A percentile compares a stretch with the other conserved stretches of the same genome.
Conservation (phyloP, 441 rosid genomes). For the Biscutella laevigata region DNA sequence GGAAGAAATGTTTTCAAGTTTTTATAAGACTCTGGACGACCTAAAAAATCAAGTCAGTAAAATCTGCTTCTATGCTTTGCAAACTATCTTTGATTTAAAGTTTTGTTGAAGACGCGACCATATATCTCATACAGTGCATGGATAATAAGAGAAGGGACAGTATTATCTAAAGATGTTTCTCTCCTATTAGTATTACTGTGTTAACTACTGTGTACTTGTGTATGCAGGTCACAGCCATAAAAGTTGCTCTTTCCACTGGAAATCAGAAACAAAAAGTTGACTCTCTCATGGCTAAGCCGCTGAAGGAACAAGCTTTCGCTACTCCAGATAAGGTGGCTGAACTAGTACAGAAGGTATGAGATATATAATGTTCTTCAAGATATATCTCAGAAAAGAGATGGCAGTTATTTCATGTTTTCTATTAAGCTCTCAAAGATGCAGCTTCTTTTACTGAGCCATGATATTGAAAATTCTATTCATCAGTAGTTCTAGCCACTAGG, state of each 20-base stretch:
- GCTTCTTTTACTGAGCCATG: conserved; percentile 1
- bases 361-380: neutral
- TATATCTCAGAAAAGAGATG: no score
- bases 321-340: conserved; percentile 91
- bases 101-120: neutral
- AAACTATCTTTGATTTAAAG: neutral
- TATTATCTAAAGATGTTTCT: neutral
- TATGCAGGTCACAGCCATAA: conserved; percentile 76
- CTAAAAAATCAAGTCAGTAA: no score
- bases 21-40: no score
- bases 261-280: conserved; percentile 56
- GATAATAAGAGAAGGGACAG: neutral
- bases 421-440: conserved; percentile 14
- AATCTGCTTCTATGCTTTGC: no score
- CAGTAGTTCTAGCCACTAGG: neutral
- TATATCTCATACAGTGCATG: neutral
- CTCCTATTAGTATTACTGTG: conserved; percentile 6
- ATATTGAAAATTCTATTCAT: neutral
- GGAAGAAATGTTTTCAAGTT: no score
- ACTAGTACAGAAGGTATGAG: conserved; percentile 77
- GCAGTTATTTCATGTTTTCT: neutral
- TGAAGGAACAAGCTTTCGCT: conserved; percentile 93
- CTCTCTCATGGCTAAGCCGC: conserved; percentile 71
- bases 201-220: conserved; percentile 6
- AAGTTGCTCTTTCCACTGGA: conserved; percentile 62